phyloP scores from a whole-genome alignment of 2,329 filamentous ascomycete species.

The Chaetomium olivaceum region DNA sequence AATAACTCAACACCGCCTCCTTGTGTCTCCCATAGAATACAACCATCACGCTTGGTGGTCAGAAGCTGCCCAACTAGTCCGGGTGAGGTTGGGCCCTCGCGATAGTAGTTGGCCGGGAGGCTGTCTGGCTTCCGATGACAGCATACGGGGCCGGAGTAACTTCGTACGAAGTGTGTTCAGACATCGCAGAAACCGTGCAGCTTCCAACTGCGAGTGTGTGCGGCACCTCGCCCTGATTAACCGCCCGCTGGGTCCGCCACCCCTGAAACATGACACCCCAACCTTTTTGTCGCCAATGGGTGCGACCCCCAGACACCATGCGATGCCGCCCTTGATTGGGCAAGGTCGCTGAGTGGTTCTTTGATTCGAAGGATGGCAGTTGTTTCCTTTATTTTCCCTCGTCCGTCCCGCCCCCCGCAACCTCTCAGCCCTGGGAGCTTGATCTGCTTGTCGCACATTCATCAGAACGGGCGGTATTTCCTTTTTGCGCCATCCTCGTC shows the following conservation, averaged over 20 bases:
- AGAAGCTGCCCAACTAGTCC: neutral
- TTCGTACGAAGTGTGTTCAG: neutral
- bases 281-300: neutral
- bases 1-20: neutral
- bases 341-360: neutral
- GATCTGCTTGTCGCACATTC: constrained; percentile 1
- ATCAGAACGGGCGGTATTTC: neutral
- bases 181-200: neutral
- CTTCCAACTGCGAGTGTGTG: too few relatives aligned
- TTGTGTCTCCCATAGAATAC: neutral
- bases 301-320: constrained; percentile 6
- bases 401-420: neutral
- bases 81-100: neutral
- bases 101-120: neutral
- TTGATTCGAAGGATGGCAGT: constrained; percentile 7
- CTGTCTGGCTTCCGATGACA: neutral
- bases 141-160: neutral
- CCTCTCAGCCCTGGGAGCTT: constrained; percentile 10
- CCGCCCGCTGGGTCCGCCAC: neutral
- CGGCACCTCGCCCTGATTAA: neutral
- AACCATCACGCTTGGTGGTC: neutral
- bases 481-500: neutral
- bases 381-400: constrained; percentile 9
- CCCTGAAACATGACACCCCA: constrained; percentile 19
- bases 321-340: constrained; percentile 9